Conservation (phyloP, 2,329 filamentous ascomycete species). For the Claviceps capensis region DNA sequence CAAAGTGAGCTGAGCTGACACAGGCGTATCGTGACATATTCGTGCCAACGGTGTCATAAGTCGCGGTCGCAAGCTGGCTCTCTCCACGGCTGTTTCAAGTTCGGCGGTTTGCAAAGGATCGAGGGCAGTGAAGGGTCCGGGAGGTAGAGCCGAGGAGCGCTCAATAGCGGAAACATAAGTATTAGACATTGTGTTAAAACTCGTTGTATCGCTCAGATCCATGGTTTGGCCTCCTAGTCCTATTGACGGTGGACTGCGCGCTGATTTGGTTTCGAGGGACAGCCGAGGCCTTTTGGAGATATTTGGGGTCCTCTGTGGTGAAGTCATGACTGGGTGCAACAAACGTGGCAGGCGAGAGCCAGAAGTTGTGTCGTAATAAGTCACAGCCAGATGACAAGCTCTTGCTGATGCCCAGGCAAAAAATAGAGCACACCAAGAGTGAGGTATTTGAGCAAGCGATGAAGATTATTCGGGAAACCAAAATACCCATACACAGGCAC, state of each 20-base stretch:
- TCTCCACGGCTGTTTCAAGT: slow-evolving; percentile 17
- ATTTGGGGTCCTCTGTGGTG: slow-evolving; percentile 8
- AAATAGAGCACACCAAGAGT: not conserved
- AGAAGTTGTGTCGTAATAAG: not conserved
- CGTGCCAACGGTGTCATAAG: slow-evolving; percentile 31
- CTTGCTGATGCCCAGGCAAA: not conserved
- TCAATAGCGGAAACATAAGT: slow-evolving; percentile 50
- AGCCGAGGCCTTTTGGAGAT: slow-evolving; percentile 38
- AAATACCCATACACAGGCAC: not conserved
- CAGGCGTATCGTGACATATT: slow-evolving; percentile 38
- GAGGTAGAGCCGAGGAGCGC: slow-evolving; percentile 35
- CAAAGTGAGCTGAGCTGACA: slow-evolving; percentile 36
- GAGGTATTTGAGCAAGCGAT: not conserved
- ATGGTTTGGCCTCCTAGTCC: slow-evolving; percentile 21
- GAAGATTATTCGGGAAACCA: not conserved
- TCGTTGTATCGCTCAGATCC: slow-evolving; percentile 45
- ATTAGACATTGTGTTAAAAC: slow-evolving; percentile 54
- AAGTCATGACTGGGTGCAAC: slow-evolving; percentile 9
- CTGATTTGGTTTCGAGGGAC: slow-evolving; percentile 40
- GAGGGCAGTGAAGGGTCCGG: slow-evolving; percentile 36
- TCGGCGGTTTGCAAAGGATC: slow-evolving; percentile 24
- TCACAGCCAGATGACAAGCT: not conserved
- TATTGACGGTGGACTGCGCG: slow-evolving; percentile 22
- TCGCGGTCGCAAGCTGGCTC: slow-evolving; percentile 18
- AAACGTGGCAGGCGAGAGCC: not conserved